These are phyloP conservation scores for Aspergillus bertholletiae DNA, from an alignment of 495 filamentous ascomycete genomes.

Conservation along the genomic window DNA sequence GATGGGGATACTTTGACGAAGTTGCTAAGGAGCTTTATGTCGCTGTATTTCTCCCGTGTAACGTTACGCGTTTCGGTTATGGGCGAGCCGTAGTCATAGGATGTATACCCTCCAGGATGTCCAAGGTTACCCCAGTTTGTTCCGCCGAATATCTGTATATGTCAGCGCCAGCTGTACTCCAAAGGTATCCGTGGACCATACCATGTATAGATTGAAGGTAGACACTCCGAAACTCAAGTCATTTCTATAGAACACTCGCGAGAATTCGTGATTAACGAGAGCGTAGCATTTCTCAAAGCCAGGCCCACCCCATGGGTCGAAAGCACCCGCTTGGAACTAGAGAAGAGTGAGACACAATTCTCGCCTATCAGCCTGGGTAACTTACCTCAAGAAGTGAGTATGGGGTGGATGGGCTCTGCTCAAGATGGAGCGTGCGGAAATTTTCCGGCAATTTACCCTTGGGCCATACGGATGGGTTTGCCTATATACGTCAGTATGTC, in stretches of 20 bases:
- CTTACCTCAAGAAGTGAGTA: constrained; percentile 62
- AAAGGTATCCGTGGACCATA: constrained; percentile 17
- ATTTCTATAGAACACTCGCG: constrained; percentile 80
- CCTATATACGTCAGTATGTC: constrained; percentile 22
- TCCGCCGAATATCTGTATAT: constrained; percentile 58
- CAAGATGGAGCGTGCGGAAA: constrained; percentile 45
- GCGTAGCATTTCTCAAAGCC: constrained; percentile 62
- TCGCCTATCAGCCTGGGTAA: background rate
- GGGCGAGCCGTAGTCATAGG: constrained; percentile 67
- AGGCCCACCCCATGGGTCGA: constrained; percentile 70
- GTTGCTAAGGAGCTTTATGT: constrained; percentile 70
- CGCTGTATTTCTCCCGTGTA: constrained; percentile 72
- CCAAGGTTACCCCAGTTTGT: constrained; percentile 86
- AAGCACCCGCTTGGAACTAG: constrained; percentile 71
- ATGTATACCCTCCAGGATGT: constrained; percentile 68
- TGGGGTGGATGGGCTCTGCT: constrained; percentile 62
- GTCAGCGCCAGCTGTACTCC: constrained; percentile 8
- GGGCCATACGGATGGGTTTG: constrained; percentile 50
- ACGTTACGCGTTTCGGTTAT: constrained; percentile 67
- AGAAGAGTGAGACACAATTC: constrained; percentile 6
- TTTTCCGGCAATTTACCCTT: constrained; percentile 40
- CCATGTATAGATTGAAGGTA: constrained; percentile 70
- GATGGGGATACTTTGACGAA: constrained; percentile 67
- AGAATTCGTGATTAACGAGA: constrained; percentile 66
- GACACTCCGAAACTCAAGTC: constrained; percentile 59